Evolutionary conservation across 768 basidiomycete species (phyloP).

Genomic region (Plicaturopsis crispa): DNA sequence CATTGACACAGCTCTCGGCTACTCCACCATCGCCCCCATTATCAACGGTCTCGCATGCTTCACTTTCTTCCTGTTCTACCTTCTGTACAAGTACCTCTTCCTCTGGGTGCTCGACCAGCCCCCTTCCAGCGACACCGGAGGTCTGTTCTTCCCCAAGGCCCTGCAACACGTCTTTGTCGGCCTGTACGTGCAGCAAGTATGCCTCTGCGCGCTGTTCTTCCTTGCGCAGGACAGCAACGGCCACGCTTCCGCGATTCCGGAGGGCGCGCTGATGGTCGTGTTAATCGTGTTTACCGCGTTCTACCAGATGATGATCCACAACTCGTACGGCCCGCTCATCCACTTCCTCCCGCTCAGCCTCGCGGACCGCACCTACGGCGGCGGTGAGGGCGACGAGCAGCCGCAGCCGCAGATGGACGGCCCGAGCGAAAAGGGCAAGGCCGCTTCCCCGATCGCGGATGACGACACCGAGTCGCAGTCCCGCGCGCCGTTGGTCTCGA

Average conservation of each 20-base stretch:
- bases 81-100: constrained; percentile 83
- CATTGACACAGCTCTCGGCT: constrained; percentile 48
- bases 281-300: constrained; percentile 80
- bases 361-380: constrained; percentile 54
- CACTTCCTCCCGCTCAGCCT: constrained; percentile 71
- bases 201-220: constrained; percentile 87
- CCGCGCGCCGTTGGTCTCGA: constrained; percentile 4
- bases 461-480: constrained; percentile 13
- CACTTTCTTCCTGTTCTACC: constrained; percentile 80
- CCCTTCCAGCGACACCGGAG: constrained; percentile 71
- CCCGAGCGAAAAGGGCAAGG: constrained; percentile 7
- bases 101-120: constrained; percentile 73
- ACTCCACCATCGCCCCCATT: constrained; percentile 86
- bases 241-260: constrained; percentile 51
- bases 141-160: constrained; percentile 92
- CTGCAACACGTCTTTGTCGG: constrained; percentile 92
- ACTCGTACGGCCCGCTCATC: constrained; percentile 76
- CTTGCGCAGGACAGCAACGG: constrained; percentile 51
- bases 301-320: constrained; percentile 66
- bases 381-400: constrained; percentile 11
- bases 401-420: constrained; percentile 10
- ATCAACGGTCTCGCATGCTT: constrained; percentile 84
- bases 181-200: constrained; percentile 85
- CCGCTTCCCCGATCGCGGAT: constrained; percentile 9
- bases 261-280: constrained; percentile 81